Base-by-base conservation (phyloP, 352 stramenopile species). In the Phytophthora fragariae region DNA sequence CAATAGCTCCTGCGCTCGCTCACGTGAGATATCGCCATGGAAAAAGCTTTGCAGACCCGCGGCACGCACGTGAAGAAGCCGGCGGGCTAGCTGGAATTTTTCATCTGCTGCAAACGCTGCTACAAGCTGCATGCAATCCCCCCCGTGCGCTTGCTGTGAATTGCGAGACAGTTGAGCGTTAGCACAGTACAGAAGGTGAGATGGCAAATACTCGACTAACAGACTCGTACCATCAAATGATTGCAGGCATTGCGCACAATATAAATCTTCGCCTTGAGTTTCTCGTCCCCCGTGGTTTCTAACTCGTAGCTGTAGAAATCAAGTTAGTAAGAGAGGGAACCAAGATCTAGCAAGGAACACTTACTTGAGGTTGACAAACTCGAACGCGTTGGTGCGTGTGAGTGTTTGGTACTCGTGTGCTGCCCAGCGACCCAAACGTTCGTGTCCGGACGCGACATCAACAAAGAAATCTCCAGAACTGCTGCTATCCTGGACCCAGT, bases 211-310 rank as follows among this genome's bases (percentile, higher is more conserved):
- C 4, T 11, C 8, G 29, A 14, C 44, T 24, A 50, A 11, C 7
- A 10, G 3, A 12, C 6, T 3, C 75, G 19, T 81, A 94, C 86
- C 82, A 83, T 88, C 21, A 94, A 75, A 57, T 94, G 87, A 41
- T 90, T 91, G 61, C 80, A 82, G n/a, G 83, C 79, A 59, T 94
- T 86, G 52, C 87, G 87, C 49, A 93, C 86, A 21, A 94, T 94
- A 60, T 94, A 94, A 39, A 92, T 77, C 19, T 87, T 79, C 14
- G 76, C 72, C 54, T 80, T 81, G 39, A 56, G 67, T 29, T 41
- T 70, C 4, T 77, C 70, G 27, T 71, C 79, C 1, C 75, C 65
- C 1, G 76, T 72, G 17, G 69, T 57, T 67, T 92, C 87, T 9
- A 92, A 62, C 29, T 88, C 85, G 65, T 87, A 92, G 65, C 87